A percentile compares a stretch with the other conserved stretches of the same genome.
Conservation (phyloP, 2,329 filamentous ascomycete species). For the Huntiella bhutanensis region DNA sequence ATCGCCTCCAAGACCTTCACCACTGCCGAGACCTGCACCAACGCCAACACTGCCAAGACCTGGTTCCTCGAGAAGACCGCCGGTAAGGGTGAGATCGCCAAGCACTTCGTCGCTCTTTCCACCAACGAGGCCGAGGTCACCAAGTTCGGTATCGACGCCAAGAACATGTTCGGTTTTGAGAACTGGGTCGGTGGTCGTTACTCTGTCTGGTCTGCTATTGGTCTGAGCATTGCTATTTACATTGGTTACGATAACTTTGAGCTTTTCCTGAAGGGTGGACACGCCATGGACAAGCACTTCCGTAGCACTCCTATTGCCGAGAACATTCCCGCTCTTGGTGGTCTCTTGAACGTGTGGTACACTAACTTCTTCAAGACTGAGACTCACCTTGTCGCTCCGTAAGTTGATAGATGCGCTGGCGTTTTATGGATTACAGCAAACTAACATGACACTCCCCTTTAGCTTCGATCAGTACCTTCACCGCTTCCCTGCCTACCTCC, state of each 20-base stretch:
- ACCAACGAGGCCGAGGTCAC: constrained; percentile 90
- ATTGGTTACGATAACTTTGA: constrained; percentile 97
- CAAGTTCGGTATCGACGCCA: constrained; percentile 96
- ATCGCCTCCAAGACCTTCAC: constrained; percentile 99
- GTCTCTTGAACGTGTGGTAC: constrained; percentile 94
- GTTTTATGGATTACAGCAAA: background rate
- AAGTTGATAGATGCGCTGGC: constrained; percentile 23
- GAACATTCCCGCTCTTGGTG: constrained; percentile 86
- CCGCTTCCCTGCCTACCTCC: constrained; percentile 96
- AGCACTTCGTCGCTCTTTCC: constrained; percentile 96
- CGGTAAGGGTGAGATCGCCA: constrained; percentile 73
- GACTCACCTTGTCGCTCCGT: constrained; percentile 91
- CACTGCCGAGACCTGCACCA: constrained; percentile 90
- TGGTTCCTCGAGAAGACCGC: constrained; percentile 81
- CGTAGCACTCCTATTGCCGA: constrained; percentile 71
- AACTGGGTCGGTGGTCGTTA: constrained; percentile 97
- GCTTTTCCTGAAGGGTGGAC: constrained; percentile 81
- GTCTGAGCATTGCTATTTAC: constrained; percentile 82
- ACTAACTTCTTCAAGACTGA: constrained; percentile 97
- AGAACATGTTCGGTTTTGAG: constrained; percentile 99
- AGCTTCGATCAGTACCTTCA: constrained; percentile 98
- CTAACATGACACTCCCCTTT: constrained; percentile 9
- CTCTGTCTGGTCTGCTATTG: constrained; percentile 97
- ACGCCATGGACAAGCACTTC: constrained; percentile 99
- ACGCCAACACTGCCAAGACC: constrained; percentile 87